Evolutionary conservation across 2,329 filamentous ascomycete genomes (phyloP).

Genomic region (Leptographium lundbergii): DNA sequence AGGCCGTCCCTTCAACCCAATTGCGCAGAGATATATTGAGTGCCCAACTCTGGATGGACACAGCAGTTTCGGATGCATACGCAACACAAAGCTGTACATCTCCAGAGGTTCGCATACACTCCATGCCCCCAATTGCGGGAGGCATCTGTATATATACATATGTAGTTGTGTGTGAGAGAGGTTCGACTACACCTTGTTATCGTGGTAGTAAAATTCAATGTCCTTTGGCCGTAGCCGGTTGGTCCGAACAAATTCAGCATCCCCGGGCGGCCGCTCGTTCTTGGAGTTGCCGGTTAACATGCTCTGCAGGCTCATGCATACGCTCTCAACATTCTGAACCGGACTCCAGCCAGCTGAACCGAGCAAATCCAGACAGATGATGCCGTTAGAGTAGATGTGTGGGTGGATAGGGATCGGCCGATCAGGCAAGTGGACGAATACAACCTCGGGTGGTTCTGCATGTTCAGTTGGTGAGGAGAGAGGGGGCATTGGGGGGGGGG

Average conservation of each 20-base stretch:
- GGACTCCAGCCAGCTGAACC: conserved; percentile 86
- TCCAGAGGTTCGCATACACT: background rate
- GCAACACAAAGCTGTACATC: background rate
- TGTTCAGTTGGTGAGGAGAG: background rate
- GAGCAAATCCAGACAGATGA: conserved; percentile 92
- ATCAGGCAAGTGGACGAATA: conserved; percentile 57
- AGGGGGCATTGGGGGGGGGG: background rate
- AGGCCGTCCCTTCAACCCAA: too few relatives aligned
- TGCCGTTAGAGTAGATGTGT: conserved; percentile 96
- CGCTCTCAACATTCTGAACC: conserved; percentile 91
- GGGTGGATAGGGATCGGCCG: conserved; percentile 83
- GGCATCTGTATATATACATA: background rate
- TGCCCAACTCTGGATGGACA: background rate
- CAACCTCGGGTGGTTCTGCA: conserved; percentile 85
- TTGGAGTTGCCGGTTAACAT: conserved; percentile 95
- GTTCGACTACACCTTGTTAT: conserved; percentile 56
- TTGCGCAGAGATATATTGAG: background rate
- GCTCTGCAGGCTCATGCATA: conserved; percentile 95
- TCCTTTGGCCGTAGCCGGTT: conserved; percentile 74
- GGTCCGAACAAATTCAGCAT: conserved; percentile 74
- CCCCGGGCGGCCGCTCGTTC: conserved; percentile 79
- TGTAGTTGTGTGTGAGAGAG: background rate
- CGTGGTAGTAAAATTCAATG: conserved; percentile 90
- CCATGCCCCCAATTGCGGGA: background rate
- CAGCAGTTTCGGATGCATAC: background rate